These are phyloP conservation scores for Coprinopsis sp. DNA, from an alignment of 768 basidiomycete species.

Conservation along the genomic window DNA sequence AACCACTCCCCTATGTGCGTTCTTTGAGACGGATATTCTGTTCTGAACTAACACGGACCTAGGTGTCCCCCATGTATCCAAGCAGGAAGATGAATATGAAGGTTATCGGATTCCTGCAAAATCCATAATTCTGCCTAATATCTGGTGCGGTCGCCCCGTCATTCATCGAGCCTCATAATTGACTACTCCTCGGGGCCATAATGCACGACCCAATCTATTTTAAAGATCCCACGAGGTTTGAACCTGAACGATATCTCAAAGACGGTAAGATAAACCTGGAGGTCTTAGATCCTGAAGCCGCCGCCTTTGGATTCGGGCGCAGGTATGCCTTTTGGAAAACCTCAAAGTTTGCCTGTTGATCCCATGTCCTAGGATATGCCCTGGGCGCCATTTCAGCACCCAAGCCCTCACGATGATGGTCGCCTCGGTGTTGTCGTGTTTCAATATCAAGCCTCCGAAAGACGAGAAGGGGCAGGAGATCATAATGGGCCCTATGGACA, in stretches of 20 bases:
- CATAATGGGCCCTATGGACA: no score
- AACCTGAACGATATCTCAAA: no score
- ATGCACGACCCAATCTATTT: conserved; percentile 29
- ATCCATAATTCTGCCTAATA: conserved; percentile 17
- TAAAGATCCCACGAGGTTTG: no score
- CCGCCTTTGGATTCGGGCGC: no score
- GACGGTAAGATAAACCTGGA: no score
- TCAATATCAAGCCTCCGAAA: no score
- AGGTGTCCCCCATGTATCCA: conserved; percentile 15
- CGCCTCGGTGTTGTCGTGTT: conserved; percentile 8
- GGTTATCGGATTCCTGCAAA: conserved; percentile 36
- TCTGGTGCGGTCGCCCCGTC: conserved; percentile 13
- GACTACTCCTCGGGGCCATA: conserved; percentile 12
- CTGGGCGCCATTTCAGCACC: conserved; percentile 11
- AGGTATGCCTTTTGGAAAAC: no score
- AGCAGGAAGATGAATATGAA: conserved; percentile 28
- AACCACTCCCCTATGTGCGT: conserved; percentile 5
- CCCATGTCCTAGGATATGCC: no score
- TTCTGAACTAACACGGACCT: not conserved
- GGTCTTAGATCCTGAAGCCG: no score
- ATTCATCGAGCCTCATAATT: not conserved
- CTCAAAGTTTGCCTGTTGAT: no score
- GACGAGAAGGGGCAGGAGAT: no score
- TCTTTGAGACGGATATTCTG: not conserved
- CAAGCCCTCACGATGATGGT: conserved; percentile 9